Conservation (phyloP, 441 rosid genomes). For the Adansonia rubrostipa region DNA sequence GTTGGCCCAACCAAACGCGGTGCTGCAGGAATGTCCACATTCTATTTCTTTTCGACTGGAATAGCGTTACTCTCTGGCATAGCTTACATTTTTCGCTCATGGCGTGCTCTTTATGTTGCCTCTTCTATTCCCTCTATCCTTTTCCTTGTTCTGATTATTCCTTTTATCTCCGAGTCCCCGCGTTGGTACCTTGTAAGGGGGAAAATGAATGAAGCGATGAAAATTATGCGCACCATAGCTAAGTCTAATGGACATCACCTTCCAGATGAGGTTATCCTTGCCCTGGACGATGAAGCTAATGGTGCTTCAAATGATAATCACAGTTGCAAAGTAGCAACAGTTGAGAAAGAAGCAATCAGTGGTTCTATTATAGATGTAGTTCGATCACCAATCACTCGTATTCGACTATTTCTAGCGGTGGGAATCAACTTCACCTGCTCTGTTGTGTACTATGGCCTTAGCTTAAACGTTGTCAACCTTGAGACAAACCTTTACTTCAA, state of each 20-base stretch:
- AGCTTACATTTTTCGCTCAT: conserved; percentile 67
- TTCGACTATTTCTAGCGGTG: conserved; percentile 56
- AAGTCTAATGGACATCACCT: conserved; percentile 54
- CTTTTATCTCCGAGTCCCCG: conserved; percentile 86
- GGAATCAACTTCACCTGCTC: conserved; percentile 75
- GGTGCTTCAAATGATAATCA: conserved; percentile 7
- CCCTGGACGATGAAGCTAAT: conserved; percentile 64
- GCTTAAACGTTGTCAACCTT: conserved; percentile 89
- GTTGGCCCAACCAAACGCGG: conserved; percentile 84
- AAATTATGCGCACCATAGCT: conserved; percentile 66
- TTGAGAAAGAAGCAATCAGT: conserved; percentile 44
- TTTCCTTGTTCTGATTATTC: conserved; percentile 62
- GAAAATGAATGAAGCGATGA: conserved; percentile 66
- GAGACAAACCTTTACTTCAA: conserved; percentile 76
- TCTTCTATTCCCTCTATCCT: conserved; percentile 75
- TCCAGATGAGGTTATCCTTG: conserved; percentile 63
- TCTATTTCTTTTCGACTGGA: conserved; percentile 88
- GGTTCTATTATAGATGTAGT: conserved; percentile 71
- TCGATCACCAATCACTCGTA: conserved; percentile 61
- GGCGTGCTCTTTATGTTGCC: conserved; percentile 77
- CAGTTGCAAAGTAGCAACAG: conserved; percentile 23
- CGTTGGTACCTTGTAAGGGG: conserved; percentile 92
- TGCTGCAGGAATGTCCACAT: conserved; percentile 87
- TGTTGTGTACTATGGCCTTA: conserved; percentile 82
- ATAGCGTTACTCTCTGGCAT: conserved; percentile 71